Percentiles rank a stretch among this genome's conserved stretches.
Evolutionary conservation across 345 rosid genomes (phyloP).

Genomic region (Turritis glabra): DNA sequence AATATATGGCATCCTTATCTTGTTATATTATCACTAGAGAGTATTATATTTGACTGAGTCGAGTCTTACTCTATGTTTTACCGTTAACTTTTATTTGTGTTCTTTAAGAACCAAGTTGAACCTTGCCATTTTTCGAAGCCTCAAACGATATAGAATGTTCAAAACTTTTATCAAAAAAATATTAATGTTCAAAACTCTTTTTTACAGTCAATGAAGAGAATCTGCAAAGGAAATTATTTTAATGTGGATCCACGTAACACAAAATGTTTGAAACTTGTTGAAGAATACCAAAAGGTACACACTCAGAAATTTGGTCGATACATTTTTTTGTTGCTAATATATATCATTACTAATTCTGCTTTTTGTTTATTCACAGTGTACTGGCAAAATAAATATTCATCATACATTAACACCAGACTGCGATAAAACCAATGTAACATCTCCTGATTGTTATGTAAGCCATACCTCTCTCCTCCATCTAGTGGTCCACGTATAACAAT

Average conservation of each 20-base stretch:
- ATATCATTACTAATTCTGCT: neutral
- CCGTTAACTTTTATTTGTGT: neutral
- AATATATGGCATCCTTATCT: neutral
- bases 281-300: neutral
- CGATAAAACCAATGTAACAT: neutral
- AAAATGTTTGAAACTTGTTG: conserved; percentile 10
- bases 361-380: conserved; percentile 10
- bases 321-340: neutral
- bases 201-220: conserved; percentile 14
- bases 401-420: conserved; percentile 5
- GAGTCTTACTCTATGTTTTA: neutral
- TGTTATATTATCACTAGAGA: neutral
- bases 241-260: neutral
- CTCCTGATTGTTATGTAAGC: conserved; percentile 21
- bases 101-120: neutral
- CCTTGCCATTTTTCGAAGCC: neutral
- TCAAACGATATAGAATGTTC: neutral
- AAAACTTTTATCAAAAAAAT: neutral
- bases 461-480: neutral
- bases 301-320: neutral
- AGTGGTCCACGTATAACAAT: too few relatives aligned
- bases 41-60: neutral
- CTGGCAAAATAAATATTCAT: neutral
- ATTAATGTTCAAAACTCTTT: too few relatives aligned
- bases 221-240: conserved; percentile 6